These are phyloP conservation scores for Pseudoturritis turrita DNA, from an alignment of 345 rosid genomes.

Conservation along the genomic window DNA sequence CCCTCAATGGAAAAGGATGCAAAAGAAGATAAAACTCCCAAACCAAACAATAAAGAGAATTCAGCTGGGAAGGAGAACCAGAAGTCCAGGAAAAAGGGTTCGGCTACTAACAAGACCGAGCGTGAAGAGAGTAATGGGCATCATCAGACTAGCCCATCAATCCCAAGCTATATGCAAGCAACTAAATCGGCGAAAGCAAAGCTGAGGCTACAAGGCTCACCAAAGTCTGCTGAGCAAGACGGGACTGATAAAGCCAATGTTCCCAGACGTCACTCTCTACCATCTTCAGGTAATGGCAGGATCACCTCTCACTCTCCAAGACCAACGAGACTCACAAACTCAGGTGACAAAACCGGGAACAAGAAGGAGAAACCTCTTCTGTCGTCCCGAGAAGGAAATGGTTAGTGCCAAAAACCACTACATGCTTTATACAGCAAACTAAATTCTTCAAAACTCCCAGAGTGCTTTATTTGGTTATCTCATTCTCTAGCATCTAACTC, in stretches of 20 bases:
- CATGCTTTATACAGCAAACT: not conserved
- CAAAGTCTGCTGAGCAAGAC: constrained; percentile 54
- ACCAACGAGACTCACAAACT: constrained; percentile 47
- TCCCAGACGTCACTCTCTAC: constrained; percentile 71
- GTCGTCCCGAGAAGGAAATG: constrained; percentile 54
- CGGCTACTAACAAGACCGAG: constrained; percentile 49
- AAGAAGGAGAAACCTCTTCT: constrained; percentile 52
- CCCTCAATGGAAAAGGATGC: constrained; percentile 32
- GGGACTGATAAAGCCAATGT: constrained; percentile 48
- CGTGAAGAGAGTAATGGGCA: constrained; percentile 53
- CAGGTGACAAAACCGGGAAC: constrained; percentile 53
- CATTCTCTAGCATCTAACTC: not conserved
- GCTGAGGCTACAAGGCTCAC: constrained; percentile 76
- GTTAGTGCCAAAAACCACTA: constrained; percentile 34
- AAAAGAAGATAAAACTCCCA: constrained; percentile 40
- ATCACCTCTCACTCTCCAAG: constrained; percentile 75
- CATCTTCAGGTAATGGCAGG: constrained; percentile 60
- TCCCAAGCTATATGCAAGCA: constrained; percentile 94
- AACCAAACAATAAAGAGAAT: constrained; percentile 45
- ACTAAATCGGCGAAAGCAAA: constrained; percentile 93
- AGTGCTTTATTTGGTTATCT: not conserved
- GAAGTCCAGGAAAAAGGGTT: constrained; percentile 49
- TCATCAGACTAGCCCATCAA: constrained; percentile 48
- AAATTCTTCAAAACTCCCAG: not conserved
- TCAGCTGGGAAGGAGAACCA: constrained; percentile 41